These are phyloP conservation scores for Bassia scoparia DNA, from an alignment of 148 eudicot species.

Conservation along the genomic window DNA sequence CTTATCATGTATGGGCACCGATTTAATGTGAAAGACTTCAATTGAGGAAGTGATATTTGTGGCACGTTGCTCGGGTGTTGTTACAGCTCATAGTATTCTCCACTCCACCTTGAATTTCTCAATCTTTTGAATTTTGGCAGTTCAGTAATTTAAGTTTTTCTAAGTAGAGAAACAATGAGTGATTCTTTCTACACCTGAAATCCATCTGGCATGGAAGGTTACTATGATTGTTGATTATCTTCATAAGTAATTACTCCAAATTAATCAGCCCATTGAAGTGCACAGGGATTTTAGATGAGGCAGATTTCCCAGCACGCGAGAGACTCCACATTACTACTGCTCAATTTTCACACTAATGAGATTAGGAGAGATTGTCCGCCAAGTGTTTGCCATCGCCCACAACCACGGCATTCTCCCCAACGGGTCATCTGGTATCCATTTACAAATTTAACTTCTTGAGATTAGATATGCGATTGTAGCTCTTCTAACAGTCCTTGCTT, in stretches of 20 bases:
- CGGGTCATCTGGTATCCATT: too few species aligned
- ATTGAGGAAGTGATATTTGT: background rate
- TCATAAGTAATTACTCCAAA: background rate
- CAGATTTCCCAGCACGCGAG: background rate
- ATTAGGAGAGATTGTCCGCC: too few species aligned
- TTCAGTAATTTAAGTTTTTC: background rate
- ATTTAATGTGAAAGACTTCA: background rate
- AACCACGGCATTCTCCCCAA: too few species aligned
- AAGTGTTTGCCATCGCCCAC: too few species aligned
- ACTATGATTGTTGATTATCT: background rate
- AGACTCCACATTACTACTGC: background rate
- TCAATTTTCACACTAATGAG: too few species aligned
- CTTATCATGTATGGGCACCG: background rate
- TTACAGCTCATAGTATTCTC: background rate
- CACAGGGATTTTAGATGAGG: background rate
- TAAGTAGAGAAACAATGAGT: background rate
- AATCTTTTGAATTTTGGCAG: background rate
- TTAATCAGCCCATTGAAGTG: background rate
- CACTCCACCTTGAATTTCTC: background rate
- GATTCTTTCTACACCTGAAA: too few species aligned
- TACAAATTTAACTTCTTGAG: too few species aligned
- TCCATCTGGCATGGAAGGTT: background rate
- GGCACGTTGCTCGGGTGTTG: background rate
- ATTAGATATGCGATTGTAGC: background rate
- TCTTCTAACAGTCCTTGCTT: background rate